Evolutionary conservation across 306 rosid genomes (phyloP).

Genomic region (Dalbergia oliveri): DNA sequence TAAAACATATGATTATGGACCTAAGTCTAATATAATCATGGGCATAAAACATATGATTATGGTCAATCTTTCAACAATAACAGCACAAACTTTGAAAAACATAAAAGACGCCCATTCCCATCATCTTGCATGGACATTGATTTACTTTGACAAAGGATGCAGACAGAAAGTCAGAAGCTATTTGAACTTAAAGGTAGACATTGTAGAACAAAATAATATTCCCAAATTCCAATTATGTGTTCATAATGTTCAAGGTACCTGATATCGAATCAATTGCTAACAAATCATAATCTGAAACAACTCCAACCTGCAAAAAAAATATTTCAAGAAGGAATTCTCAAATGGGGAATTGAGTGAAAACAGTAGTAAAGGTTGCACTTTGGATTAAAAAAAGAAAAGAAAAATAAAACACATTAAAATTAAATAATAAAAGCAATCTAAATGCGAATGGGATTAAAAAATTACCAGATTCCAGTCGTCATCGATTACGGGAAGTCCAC

Average conservation of each 20-base stretch:
- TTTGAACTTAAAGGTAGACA: background rate
- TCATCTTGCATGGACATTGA: constrained; percentile 19
- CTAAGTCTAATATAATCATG: background rate
- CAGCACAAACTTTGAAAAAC: constrained; percentile 2
- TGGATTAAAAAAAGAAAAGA: background rate
- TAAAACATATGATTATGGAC: background rate
- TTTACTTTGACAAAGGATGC: background rate
- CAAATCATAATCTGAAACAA: constrained; percentile 94
- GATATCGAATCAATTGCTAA: constrained; percentile 95
- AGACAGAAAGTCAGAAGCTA: background rate
- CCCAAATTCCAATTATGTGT: background rate
- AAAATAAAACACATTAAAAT: background rate
- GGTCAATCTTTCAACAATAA: constrained; percentile 36
- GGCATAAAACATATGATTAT: constrained; percentile 1
- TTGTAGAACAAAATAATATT: constrained; percentile 5
- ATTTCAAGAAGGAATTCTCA: background rate
- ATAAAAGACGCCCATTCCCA: constrained; percentile 12
- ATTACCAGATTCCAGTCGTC: constrained; percentile 93
- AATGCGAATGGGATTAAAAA: background rate
- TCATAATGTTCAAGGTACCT: constrained; percentile 55
- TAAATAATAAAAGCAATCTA: background rate
- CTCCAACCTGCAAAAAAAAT: constrained; percentile 81
- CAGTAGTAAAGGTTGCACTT: constrained; percentile 21
- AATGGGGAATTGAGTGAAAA: constrained; percentile 44
- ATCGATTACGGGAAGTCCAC: constrained; percentile 94